Evolutionary conservation across 2,329 filamentous ascomycete species (phyloP).

Genomic region (Neofusicoccum laricinum): DNA sequence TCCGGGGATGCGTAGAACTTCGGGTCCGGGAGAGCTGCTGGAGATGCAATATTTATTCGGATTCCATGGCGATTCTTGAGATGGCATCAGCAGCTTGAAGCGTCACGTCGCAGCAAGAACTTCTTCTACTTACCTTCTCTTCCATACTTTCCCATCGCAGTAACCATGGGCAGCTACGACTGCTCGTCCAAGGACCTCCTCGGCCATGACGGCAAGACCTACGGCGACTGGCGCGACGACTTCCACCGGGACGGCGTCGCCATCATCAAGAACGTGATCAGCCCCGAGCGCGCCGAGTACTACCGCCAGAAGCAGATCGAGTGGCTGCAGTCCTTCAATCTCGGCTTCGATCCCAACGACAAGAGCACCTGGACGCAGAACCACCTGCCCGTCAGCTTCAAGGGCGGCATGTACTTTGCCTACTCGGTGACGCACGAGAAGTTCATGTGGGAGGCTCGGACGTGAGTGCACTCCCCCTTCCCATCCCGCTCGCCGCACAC

Average conservation of each 20-base stretch:
- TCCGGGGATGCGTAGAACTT: not conserved
- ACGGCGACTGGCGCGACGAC: slow-evolving; percentile 32
- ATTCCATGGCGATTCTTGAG: not conserved
- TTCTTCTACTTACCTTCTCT: too few relatives aligned
- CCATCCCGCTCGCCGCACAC: not conserved
- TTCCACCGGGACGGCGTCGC: slow-evolving; percentile 29
- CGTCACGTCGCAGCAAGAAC: too few relatives aligned
- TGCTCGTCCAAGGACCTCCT: slow-evolving; percentile 5
- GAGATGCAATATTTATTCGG: not conserved
- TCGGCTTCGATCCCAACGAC: slow-evolving; percentile 31
- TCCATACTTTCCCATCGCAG: too few relatives aligned
- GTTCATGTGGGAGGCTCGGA: slow-evolving; percentile 43
- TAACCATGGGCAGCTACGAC: slow-evolving; percentile 1
- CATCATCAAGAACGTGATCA: slow-evolving; percentile 27
- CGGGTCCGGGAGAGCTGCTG: too few relatives aligned
- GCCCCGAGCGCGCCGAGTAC: slow-evolving; percentile 24
- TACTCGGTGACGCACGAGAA: slow-evolving; percentile 43
- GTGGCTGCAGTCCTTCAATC: slow-evolving; percentile 29
- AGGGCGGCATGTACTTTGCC: slow-evolving; percentile 43
- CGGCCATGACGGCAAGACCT: slow-evolving; percentile 18
- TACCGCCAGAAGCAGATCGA: slow-evolving; percentile 30
- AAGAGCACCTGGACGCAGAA: slow-evolving; percentile 42
- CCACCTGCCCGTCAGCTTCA: slow-evolving; percentile 37
- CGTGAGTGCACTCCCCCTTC: not conserved
- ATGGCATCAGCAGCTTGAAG: not conserved